Base-by-base conservation (phyloP, 345 rosid species). In the Ricinus communis region DNA sequence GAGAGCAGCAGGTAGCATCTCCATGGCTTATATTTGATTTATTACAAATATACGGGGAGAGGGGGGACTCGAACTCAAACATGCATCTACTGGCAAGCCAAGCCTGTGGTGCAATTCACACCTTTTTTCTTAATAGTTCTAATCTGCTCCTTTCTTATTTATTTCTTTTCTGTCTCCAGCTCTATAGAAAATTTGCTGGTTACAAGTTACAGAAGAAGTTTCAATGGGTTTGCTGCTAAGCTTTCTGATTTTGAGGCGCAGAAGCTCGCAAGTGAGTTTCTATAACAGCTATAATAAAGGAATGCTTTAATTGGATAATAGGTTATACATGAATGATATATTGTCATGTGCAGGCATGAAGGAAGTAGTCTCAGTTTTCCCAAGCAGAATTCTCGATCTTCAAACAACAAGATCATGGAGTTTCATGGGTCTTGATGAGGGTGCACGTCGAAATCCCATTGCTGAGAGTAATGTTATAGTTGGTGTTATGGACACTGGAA, bases 361-460 rank as follows among this genome's bases (percentile, higher is more conserved):
- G 19, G 80, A 67, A 43, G 85, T 82, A 33, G 81, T 85, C 8
- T 85, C 89, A 25, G 81, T 89, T 16, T 84, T 85, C 50, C 89
- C 86, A 0, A 85, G 71, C 53, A 71, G 6, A 27, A 78, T n/a
- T 10, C 24, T 65, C 8, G 69, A 84, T 15, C 82, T 77, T 52
- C 85, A 67, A 1, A 87, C 91, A 0, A 84, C 91, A 52, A 58
- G 80, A 59, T 89, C 90, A 1, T 89, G 91, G 94, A 81, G 83
- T 66, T 87, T 87, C 68, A 46, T 87, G 72, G 91, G 88, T 7
- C 51, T 87, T 16, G 66, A 58, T 40, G 68, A 22, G 7, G 69
- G 38, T 1, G 71, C 74, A 0, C 60, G 57, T 1, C 36, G 72
- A 19, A 65, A 69, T 19, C 71, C 52, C 0, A 21, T 8, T 0